Evolutionary conservation across 306 rosid genomes (phyloP), one percentile per base, ranked within the genome.

Genomic region (Senna siamea): DNA sequence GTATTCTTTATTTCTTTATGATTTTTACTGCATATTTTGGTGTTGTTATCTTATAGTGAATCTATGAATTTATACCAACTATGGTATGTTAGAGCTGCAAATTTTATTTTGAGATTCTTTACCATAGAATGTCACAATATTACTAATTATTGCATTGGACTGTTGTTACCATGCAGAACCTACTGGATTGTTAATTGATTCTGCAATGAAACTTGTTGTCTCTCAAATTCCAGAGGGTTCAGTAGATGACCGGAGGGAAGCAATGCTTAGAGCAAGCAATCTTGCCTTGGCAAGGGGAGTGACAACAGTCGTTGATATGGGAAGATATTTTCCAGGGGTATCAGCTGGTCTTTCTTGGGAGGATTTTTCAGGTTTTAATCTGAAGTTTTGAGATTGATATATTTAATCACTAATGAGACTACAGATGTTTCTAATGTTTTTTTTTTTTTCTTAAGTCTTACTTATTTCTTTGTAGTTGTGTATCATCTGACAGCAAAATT

Each of bases 221-320:
- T 79, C 88, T 47, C 82, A 12, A 50, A 80, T 89, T 87, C 98
- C 98, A 1, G 79, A 85, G 88, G 78, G 28, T 41, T 78, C 97
- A 18, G 79, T 82, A 19, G 89, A 87, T 75, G 89, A 89, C 62
- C 81, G 98, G 77, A 89, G 96, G 79, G 97, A 90, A 67, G 98
- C 97, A 4, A 73, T 93, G 81, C 79, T 26, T 63, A 86, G 85
- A 81, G 98, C 93, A 72, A 89, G 88, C 85, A 85, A 66, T 61
- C 81, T 65, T 81, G 89, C 92, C 53, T 76, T 93, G 80, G 51
- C 63, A 70, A 87, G 83, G 75, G 98, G 96, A 48, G 93, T 93
- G 79, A 93, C 97, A 60, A 87, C 98, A 4, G 92, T 93, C 59
- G 92, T 93, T 83, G 98, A 93, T 65, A 12, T 93, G 78, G 98